Percentiles rank a stretch among this genome's conserved stretches.
Conservation (phyloP, 192 early-diverging fungal species). For the Coemansia asiatica region DNA sequence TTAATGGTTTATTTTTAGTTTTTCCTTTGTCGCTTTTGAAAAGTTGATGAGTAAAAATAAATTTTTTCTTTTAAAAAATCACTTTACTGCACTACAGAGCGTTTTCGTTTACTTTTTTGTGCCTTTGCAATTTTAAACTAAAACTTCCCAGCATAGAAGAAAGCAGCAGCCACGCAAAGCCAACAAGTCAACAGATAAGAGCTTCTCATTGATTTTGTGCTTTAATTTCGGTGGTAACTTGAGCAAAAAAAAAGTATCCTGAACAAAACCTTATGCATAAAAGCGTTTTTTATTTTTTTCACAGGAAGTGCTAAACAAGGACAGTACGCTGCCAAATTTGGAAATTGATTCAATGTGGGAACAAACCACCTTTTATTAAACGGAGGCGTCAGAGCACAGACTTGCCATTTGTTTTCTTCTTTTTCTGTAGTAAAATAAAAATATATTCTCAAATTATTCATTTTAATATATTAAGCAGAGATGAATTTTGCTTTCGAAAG, state of each 20-base stretch:
- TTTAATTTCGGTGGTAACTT: too few species aligned
- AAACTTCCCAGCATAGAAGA: too few species aligned
- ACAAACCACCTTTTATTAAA: not conserved
- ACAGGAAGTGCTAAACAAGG: not conserved
- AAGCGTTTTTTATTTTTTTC: constrained; percentile 1
- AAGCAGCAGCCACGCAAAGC: too few species aligned
- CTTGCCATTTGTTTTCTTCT: not conserved
- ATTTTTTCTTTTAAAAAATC: too few species aligned
- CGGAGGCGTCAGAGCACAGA: constrained; percentile 1
- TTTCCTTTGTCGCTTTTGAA: constrained; percentile 1
- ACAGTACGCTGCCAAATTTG: not conserved
- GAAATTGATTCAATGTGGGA: constrained; percentile 4
- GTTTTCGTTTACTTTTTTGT: too few species aligned
- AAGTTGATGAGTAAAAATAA: constrained; percentile 2
- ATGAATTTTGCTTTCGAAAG: not conserved
- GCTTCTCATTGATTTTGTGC: too few species aligned
- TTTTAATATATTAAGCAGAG: constrained; percentile 4
- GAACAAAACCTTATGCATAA: too few species aligned
- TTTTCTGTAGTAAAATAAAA: not conserved
- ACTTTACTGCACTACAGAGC: too few species aligned
- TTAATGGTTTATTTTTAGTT: not conserved
- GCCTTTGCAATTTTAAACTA: too few species aligned
- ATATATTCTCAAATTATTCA: not conserved
- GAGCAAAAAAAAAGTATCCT: too few species aligned
- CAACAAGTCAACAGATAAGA: too few species aligned